phyloP scores from a whole-genome alignment of 2,329 filamentous ascomycete species.

The Ceratocystis diversiconidia region DNA sequence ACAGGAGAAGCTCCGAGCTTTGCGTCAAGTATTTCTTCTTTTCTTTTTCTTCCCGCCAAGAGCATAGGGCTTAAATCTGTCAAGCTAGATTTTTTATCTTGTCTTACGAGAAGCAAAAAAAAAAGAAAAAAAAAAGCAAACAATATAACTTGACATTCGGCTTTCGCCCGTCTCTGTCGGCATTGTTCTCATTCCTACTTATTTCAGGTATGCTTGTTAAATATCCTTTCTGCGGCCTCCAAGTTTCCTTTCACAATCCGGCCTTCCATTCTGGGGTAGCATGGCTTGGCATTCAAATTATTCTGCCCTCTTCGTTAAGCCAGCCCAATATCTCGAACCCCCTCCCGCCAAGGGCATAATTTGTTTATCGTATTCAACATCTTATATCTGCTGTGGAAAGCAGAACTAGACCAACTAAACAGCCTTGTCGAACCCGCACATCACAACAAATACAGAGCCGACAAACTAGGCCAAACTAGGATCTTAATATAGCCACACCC shows the following conservation, averaged over 20 bases:
- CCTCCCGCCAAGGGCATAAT: not conserved
- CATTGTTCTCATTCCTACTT: not conserved
- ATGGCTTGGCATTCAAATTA: not conserved
- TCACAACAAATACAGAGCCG: not conserved
- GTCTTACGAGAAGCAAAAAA: not conserved
- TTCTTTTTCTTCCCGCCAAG: not conserved
- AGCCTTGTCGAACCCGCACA: not conserved
- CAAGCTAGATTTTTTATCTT: not conserved
- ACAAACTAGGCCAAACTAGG: too few species aligned
- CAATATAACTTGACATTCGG: not conserved
- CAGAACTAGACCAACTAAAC: not conserved
- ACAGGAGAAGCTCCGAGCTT: not conserved
- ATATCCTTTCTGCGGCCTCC: not conserved
- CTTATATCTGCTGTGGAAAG: not conserved
- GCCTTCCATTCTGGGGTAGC: not conserved
- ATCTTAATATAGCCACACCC: not conserved
- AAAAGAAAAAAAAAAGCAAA: conserved; percentile 1
- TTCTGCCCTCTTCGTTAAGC: not conserved
- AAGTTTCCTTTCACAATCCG: not conserved
- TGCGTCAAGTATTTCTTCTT: not conserved
- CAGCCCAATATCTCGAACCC: not conserved
- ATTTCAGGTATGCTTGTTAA: not conserved
- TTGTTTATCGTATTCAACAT: not conserved
- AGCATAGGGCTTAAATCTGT: not conserved
- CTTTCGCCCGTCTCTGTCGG: not conserved